Evolutionary conservation across 2,329 filamentous ascomycete genomes (phyloP).

Genomic region (Ophiosphaerella korrae): DNA sequence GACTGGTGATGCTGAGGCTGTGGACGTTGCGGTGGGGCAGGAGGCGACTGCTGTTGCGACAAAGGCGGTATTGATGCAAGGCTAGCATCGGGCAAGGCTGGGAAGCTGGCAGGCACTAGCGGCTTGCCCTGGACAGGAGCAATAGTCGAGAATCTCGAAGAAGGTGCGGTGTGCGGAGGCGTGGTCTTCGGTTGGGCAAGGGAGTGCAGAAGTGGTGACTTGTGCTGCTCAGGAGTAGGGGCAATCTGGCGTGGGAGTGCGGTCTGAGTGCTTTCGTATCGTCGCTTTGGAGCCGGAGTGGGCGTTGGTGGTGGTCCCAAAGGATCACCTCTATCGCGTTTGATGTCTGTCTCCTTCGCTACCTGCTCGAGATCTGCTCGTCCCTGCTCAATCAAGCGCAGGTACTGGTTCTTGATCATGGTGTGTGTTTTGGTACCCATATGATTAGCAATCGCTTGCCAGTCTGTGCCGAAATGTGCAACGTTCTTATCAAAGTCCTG

Average conservation of each 20-base stretch:
- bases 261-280: conserved; percentile 51
- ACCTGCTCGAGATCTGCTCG: conserved; percentile 49
- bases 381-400: conserved; percentile 52
- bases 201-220: conserved; percentile 35
- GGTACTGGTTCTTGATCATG: conserved; percentile 69
- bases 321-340: conserved; percentile 52
- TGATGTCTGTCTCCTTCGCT: conserved; percentile 50
- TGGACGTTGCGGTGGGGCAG: conserved; percentile 26
- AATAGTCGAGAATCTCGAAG: conserved; percentile 37
- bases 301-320: conserved; percentile 56
- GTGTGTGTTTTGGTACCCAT: conserved; percentile 85
- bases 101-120: conserved; percentile 26
- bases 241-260: conserved; percentile 50
- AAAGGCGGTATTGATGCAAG: conserved; percentile 35
- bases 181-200: conserved; percentile 45
- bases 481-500: conserved; percentile 76
- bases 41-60: conserved; percentile 39
- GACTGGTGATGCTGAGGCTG: conserved; percentile 35
- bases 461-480: conserved; percentile 78
- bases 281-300: conserved; percentile 53
- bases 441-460: conserved; percentile 73
- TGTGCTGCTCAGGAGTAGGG: conserved; percentile 52
- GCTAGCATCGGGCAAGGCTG: conserved; percentile 32
- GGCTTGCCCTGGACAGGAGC: conserved; percentile 37
- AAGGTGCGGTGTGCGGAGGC: conserved; percentile 37